Evolutionary conservation across 805 yeast species (phyloP).

Genomic region (Brettanomyces custersianus): DNA sequence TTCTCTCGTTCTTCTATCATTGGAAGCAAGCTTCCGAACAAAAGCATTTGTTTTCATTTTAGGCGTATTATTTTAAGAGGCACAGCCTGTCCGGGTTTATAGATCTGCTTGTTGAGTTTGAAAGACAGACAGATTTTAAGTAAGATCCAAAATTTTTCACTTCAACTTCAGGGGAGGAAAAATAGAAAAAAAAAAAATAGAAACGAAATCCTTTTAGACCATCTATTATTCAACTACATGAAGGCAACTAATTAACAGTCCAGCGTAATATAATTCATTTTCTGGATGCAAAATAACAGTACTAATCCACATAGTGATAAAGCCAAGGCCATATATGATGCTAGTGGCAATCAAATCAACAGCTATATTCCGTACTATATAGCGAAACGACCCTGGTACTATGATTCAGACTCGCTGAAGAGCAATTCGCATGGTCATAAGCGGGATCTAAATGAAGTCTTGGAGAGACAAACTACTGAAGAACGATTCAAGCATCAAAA

Average conservation of each 20-base stretch:
- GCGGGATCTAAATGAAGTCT: constrained; percentile 19
- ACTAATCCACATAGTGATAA: too few species aligned
- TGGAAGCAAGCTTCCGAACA: constrained; percentile 78
- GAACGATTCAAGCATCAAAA: constrained; percentile 57
- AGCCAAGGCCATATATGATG: constrained; percentile 16
- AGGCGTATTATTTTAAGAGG: not conserved
- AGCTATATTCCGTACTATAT: constrained; percentile 30
- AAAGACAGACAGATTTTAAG: too few species aligned
- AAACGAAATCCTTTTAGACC: not conserved
- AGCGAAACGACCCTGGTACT: constrained; percentile 33
- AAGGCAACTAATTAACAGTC: too few species aligned
- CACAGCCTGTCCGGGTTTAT: not conserved
- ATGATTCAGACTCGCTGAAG: constrained; percentile 16
- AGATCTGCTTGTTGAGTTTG: not conserved
- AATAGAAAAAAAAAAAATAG: not conserved
- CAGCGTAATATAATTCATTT: too few species aligned
- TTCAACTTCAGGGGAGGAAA: not conserved
- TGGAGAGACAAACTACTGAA: constrained; percentile 11
- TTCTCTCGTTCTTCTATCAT: constrained; percentile 66
- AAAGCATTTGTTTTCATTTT: constrained; percentile 38
- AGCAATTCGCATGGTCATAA: constrained; percentile 21
- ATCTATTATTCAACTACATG: not conserved
- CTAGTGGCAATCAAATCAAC: constrained; percentile 19
- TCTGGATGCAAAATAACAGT: too few species aligned
- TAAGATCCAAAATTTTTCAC: not conserved